A percentile compares a stretch with the other conserved stretches of the same genome.
phyloP scores from a whole-genome alignment of 495 filamentous ascomycete species.

The Paragyromitra xinjiangensis region DNA sequence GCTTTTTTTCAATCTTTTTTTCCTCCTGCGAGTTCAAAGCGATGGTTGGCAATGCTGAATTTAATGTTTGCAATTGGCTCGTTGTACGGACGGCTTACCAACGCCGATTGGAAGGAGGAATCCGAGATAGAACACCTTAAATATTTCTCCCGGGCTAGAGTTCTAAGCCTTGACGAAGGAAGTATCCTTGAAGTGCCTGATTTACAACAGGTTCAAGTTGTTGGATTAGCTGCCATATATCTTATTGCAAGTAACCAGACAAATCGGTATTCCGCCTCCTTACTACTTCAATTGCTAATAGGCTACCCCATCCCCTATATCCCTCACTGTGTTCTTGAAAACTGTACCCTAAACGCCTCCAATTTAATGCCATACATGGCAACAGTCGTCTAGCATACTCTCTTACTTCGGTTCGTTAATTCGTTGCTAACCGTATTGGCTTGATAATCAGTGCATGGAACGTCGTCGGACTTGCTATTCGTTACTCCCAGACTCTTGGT shows the following conservation, averaged over 20 bases:
- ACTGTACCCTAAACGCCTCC: constrained; percentile 11
- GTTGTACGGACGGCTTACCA: constrained; percentile 63
- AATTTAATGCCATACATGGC: constrained; percentile 31
- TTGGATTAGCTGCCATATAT: constrained; percentile 69
- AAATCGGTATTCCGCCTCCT: constrained; percentile 64
- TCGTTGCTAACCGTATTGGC: constrained; percentile 45
- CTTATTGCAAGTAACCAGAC: constrained; percentile 67
- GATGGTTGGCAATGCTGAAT: constrained; percentile 70
- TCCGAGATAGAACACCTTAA: constrained; percentile 65
- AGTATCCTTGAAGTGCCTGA: constrained; percentile 66
- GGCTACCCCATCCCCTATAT: not conserved
- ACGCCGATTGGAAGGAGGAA: constrained; percentile 61
- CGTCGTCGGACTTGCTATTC: constrained; percentile 66
- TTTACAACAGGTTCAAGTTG: constrained; percentile 68
- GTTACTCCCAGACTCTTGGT: constrained; percentile 68
- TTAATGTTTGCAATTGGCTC: constrained; percentile 70
- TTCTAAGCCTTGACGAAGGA: constrained; percentile 64
- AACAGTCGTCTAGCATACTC: not conserved
- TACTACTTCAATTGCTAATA: constrained; percentile 20
- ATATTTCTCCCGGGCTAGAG: constrained; percentile 67
- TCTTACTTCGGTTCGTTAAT: constrained; percentile 13
- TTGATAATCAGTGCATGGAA: constrained; percentile 67
- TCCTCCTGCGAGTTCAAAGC: constrained; percentile 60
- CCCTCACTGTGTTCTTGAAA: constrained; percentile 14
- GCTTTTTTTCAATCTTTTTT: constrained; percentile 60